Evolutionary conservation across 768 basidiomycete genomes (phyloP), one percentile per base, ranked within the genome.

Genomic region (Sporobolomyces roseus): DNA sequence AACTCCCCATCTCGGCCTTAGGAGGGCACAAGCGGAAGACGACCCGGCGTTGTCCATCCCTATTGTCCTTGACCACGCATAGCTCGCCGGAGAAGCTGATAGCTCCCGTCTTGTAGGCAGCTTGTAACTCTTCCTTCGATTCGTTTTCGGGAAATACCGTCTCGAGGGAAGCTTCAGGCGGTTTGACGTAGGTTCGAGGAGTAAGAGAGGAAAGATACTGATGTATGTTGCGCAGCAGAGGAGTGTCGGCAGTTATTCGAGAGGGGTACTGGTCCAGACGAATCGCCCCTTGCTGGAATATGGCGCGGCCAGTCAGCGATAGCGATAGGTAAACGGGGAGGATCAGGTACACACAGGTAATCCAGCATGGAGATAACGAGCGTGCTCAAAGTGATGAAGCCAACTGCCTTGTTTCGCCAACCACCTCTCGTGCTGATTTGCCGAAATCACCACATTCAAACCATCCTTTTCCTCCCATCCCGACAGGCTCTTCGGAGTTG

Each of bases 341-440:
- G 50, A 12, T 10, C 5, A 30, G 25, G 52, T 8, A 67, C 66
- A n/a, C 29, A 56, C 59, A 4, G 48, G 33, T 4, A 70, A 21
- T 6, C 69, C 69, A 2, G 60, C 65, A 29, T 66, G 64, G 0
- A 70, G 64, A 49, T 56, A 70, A 5, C 69, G 46, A 3, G 69
- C 60, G 21, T 62, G 65, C 61, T 70, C 69, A 12, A 29, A 70
- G 12, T 7, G 14, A 30, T 70, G 69, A 0, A 70, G 61, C 69
- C 69, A 70, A 16, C 17, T 30, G 49, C 59, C 56, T n/a, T 19
- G n/a, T 38, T 5, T 8, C 29, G 36, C 2, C 2, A 36, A 25
- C n/a, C 45, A 29, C 19, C 5, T 10, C 8, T 33, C n/a, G 54
- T 68, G 55, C 12, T 17, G 16, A 3, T 17, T 30, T 4, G 67